phyloP scores from a whole-genome alignment of 73 alveolate genomes.

The Paramecium biaurelia region DNA sequence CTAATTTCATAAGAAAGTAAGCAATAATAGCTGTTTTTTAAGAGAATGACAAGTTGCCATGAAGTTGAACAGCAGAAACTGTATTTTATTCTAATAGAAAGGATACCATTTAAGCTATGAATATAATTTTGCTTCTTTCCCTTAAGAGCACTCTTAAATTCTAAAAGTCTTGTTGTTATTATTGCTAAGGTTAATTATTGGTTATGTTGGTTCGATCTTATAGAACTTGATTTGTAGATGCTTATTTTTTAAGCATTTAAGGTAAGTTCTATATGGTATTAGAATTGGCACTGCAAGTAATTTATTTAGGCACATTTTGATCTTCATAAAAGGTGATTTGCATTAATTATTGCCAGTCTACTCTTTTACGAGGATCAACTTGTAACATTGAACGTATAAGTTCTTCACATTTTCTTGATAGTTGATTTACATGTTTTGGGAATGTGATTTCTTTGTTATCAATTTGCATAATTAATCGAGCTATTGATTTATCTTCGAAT shows the following conservation, averaged over 20 bases:
- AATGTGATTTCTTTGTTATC: constrained; percentile 55
- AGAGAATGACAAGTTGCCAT: neutral
- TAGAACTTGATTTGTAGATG: neutral
- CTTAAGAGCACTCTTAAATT: constrained; percentile 45
- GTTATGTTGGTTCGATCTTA: constrained; percentile 22
- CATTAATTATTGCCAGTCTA: constrained; percentile 55
- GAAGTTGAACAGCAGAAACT: neutral
- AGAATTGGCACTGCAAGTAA: neutral
- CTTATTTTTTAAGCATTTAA: neutral
- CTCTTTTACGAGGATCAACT: constrained; percentile 62
- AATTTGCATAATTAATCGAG: constrained; percentile 51
- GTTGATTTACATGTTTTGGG: constrained; percentile 56
- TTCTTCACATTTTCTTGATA: constrained; percentile 63
- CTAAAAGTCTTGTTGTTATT: constrained; percentile 17
- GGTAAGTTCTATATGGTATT: neutral
- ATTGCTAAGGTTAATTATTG: neutral
- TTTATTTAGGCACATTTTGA: neutral
- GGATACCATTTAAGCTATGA: constrained; percentile 47
- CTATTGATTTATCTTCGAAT: constrained; percentile 59
- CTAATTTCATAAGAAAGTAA: constrained; percentile 35
- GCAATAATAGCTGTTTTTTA: constrained; percentile 52
- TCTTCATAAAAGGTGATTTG: constrained; percentile 53
- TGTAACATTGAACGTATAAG: constrained; percentile 55
- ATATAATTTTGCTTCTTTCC: constrained; percentile 58
- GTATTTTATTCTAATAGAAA: constrained; percentile 51